Percentiles rank a stretch among this genome's conserved stretches.
phyloP scores from a whole-genome alignment of 163 green algal genomes.

The Scenedesmus sp. region DNA sequence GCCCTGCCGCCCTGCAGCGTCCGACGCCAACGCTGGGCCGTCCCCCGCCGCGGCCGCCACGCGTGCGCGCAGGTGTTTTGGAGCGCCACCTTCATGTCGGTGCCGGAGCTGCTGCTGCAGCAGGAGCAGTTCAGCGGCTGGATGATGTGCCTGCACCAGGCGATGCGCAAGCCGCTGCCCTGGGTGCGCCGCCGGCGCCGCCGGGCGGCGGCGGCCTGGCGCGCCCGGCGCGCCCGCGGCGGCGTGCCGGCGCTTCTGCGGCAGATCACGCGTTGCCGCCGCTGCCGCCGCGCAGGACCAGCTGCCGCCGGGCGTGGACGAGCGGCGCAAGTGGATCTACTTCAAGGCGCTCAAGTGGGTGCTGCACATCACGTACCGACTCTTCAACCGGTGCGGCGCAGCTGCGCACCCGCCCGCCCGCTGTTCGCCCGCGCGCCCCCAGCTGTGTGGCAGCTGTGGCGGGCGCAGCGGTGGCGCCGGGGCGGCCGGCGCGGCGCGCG shows the following conservation, averaged over 20 bases:
- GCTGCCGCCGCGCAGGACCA: conserved; percentile 48
- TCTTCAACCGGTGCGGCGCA: conserved; percentile 81
- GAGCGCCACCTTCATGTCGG: conserved; percentile 91
- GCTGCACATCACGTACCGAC: conserved; percentile 88
- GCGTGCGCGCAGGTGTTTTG: conserved; percentile 82
- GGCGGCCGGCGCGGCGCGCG: no score
- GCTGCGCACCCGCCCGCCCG: no score
- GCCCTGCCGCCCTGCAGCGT: not conserved
- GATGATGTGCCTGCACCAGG: conserved; percentile 82
- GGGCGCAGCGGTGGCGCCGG: no score
- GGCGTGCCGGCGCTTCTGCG: not conserved
- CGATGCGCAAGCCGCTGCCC: conserved; percentile 79
- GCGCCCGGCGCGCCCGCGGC: not conserved
- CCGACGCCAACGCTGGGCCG: no score
- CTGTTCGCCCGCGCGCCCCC: no score
- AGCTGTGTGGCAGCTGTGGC: no score
- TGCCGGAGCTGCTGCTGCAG: conserved; percentile 80
- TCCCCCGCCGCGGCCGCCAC: no score
- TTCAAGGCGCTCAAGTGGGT: conserved; percentile 99
- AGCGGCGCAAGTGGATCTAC: conserved; percentile 78
- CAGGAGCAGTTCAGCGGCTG: conserved; percentile 80
- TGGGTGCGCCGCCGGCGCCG: conserved; percentile 55
- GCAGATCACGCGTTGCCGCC: not conserved
- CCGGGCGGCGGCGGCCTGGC: not conserved
- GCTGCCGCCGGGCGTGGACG: conserved; percentile 69